phyloP scores from a whole-genome alignment of 2,329 filamentous ascomycete genomes.

The Aureobasidium mangrovei region DNA sequence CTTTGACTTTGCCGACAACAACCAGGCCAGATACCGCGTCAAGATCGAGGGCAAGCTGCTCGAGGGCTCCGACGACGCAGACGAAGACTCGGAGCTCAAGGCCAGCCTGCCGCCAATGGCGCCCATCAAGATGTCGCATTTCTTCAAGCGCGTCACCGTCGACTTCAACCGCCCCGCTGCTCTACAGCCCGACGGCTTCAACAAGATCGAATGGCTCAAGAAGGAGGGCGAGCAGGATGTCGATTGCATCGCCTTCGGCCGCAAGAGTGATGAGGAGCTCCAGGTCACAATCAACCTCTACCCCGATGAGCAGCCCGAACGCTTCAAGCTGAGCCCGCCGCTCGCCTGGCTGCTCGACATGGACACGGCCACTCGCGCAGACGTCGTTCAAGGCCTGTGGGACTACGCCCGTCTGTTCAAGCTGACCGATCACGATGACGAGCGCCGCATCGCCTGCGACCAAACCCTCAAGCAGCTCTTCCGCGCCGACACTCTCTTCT shows the following conservation, averaged over 20 bases:
- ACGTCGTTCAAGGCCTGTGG: conserved; percentile 86
- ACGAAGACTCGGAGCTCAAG: conserved; percentile 25
- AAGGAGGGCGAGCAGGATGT: conserved; percentile 58
- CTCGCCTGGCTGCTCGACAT: conserved; percentile 80
- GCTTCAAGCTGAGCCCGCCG: conserved; percentile 68
- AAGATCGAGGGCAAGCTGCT: conserved; percentile 85
- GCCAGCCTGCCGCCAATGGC: background rate
- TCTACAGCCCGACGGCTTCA: conserved; percentile 55
- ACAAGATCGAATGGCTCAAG: conserved; percentile 79
- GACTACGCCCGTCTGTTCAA: conserved; percentile 83
- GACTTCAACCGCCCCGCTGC: conserved; percentile 49
- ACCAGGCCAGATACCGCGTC: conserved; percentile 74
- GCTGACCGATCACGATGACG: conserved; percentile 90
- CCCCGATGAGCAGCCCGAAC: conserved; percentile 76
- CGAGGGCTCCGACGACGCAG: conserved; percentile 43
- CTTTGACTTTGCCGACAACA: conserved; percentile 72
- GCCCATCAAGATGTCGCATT: conserved; percentile 47
- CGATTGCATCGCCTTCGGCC: conserved; percentile 83
- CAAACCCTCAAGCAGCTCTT: conserved; percentile 71
- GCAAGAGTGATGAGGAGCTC: conserved; percentile 82
- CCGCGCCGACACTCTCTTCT: conserved; percentile 62
- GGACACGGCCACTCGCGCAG: conserved; percentile 75
- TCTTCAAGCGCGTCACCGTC: conserved; percentile 72
- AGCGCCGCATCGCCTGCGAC: conserved; percentile 85
- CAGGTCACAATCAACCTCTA: conserved; percentile 84